Evolutionary conservation across 345 rosid genomes (phyloP), one percentile per base, ranked within the genome.

Genomic region (Populus alba): DNA sequence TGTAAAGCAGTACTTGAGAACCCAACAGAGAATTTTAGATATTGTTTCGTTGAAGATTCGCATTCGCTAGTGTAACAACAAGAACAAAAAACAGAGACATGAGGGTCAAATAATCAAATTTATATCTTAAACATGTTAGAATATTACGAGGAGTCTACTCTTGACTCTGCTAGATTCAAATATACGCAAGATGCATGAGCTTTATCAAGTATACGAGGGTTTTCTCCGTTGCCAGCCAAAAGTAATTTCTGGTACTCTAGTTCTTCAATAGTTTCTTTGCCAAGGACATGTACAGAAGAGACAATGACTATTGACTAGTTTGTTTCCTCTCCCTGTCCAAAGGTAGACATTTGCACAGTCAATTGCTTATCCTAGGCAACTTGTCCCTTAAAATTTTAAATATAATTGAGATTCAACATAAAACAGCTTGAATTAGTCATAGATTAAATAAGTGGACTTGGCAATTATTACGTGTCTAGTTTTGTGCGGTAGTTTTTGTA

Each of bases 1-100:
- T 66, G 38, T 66, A 39, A 61, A 76, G n/a, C 8, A 76, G n/a
- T 15, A 8, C 20, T 4, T 38, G 59, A 29, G 7, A 67, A 33
- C 75, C 63, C 29, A 41, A 43, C 49, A 35, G 73, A 39, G 38
- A 72, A 22, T 74, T n/a, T 15, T 15, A 45, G 69, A 16, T 39
- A 22, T n/a, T 35, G 41, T 49, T 68, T 35, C 29, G 3, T 22
- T 27, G 55, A 66, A 83, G 87, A 78, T 82, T 81, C 76, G 33
- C 33, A 6, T 0, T n/a, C 55, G 20, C 71, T 20, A 38, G 16
- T 15, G 27, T 66, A 31, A 79, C 29, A 81, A 66, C 74, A 77
- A 75, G 22, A 18, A 67, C 63, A 77, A 51, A 75, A 73, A 47
- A 66, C 37, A 38, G 20, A 78, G 59, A 29, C 69, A 65, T 18